Evolutionary conservation across 1,284 basidiomycete genomes (phyloP).

Genomic region (Cryptococcus jaspeensis): DNA sequence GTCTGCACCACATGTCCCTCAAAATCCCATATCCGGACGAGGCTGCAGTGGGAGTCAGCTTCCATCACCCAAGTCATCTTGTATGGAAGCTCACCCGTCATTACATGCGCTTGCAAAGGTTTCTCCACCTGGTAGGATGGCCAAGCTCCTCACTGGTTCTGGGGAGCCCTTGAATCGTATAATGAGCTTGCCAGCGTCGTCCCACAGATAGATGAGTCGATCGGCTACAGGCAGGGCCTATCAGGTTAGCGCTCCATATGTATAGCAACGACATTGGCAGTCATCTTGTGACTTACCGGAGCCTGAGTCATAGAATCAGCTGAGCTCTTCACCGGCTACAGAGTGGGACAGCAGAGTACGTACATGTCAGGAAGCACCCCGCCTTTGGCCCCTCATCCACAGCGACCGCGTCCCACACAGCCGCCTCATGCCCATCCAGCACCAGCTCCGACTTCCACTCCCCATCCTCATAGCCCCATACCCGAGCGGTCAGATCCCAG

Average conservation of each 20-base stretch:
- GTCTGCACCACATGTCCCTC: conserved; percentile 15
- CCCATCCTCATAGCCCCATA: conserved; percentile 23
- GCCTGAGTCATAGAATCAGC: not conserved
- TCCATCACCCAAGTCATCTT: not conserved
- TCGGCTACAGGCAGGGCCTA: conserved; percentile 34
- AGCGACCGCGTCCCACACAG: conserved; percentile 37
- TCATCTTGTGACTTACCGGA: conserved; percentile 6
- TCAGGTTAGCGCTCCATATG: too few species aligned
- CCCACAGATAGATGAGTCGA: conserved; percentile 30
- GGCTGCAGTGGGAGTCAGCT: conserved; percentile 9
- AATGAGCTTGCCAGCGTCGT: conserved; percentile 18
- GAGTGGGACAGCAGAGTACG: not conserved
- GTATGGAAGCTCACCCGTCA: conserved; percentile 40
- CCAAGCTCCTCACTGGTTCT: conserved; percentile 33
- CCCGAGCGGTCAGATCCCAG: conserved; percentile 40
- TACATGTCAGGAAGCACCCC: conserved; percentile 31
- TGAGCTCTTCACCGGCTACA: not conserved
- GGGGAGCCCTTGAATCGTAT: conserved; percentile 30
- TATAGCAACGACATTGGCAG: not conserved
- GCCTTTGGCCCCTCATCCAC: conserved; percentile 23
- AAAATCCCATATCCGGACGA: conserved; percentile 27
- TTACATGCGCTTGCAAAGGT: conserved; percentile 38
- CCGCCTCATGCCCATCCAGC: conserved; percentile 33
- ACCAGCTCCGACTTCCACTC: conserved; percentile 24
- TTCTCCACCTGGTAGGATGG: conserved; percentile 18